A percentile compares a stretch with the other conserved stretches of the same genome.
phyloP scores from a whole-genome alignment of 2,329 filamentous ascomycete species.

The Thielaviopsis punctulata region DNA sequence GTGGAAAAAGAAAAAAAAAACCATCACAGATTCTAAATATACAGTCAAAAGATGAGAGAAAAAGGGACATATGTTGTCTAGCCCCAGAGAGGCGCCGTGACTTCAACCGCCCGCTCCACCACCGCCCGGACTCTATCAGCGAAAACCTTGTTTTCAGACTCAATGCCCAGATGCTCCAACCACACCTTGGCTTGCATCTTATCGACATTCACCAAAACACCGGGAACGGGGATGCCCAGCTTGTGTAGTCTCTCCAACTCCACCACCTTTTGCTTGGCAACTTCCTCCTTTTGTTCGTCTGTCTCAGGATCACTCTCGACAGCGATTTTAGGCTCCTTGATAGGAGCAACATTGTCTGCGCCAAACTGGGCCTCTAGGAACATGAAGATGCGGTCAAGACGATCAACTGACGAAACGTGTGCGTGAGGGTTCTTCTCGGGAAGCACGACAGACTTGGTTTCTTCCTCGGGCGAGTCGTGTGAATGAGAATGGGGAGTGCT shows the following conservation, averaged over 20 bases:
- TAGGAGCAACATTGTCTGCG: conserved; percentile 60
- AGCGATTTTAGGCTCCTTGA: conserved; percentile 43
- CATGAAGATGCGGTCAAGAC: conserved; percentile 73
- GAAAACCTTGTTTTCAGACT: conserved; percentile 62
- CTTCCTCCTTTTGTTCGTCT: conserved; percentile 27
- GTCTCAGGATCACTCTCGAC: conserved; percentile 17
- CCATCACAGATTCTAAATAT: not conserved
- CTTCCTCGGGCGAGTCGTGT: conserved; percentile 27
- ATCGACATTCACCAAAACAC: conserved; percentile 72
- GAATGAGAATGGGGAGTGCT: conserved; percentile 19
- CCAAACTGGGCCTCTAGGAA: conserved; percentile 97
- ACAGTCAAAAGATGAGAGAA: not conserved
- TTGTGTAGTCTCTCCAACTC: conserved; percentile 68
- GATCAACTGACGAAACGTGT: conserved; percentile 53
- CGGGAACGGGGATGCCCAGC: conserved; percentile 79
- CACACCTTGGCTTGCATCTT: conserved; percentile 77
- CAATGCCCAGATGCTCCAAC: conserved; percentile 82
- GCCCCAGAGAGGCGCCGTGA: conserved; percentile 58
- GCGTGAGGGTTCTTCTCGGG: conserved; percentile 51
- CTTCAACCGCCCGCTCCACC: conserved; percentile 77
- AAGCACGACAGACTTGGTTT: conserved; percentile 16
- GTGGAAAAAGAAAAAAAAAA: no score
- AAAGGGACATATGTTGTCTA: conserved; percentile 16
- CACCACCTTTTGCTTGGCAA: conserved; percentile 38
- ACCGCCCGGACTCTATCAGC: conserved; percentile 75